Percentiles rank a stretch among this genome's conserved stretches.
These are phyloP conservation scores for Aquilaria sinensis DNA, from an alignment of 345 rosid genomes.

Conservation along the genomic window DNA sequence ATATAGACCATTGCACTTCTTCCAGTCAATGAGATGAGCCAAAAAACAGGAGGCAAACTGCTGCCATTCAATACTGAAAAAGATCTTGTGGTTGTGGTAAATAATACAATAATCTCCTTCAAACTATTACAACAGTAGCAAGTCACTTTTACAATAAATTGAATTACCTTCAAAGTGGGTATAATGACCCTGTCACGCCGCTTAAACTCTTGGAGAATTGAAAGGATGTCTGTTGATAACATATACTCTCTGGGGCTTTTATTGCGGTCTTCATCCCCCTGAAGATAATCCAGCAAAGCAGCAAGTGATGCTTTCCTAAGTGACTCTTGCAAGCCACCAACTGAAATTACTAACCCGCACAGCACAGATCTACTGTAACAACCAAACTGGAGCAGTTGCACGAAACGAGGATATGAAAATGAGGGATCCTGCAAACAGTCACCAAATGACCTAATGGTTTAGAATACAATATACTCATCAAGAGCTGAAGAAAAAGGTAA, in stretches of 20 bases:
- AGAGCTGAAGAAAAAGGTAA: constrained; percentile 10
- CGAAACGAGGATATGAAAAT: constrained; percentile 74
- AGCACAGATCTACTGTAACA: constrained; percentile 64
- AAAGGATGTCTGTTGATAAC: constrained; percentile 58
- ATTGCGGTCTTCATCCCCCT: constrained; percentile 29
- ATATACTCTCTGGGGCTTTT: constrained; percentile 38
- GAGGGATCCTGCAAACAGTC: constrained; percentile 67
- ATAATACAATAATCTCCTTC: too few relatives aligned
- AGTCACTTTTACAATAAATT: neutral
- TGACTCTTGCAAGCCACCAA: constrained; percentile 92
- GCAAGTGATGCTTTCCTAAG: constrained; percentile 59
- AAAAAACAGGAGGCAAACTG: too few relatives aligned
- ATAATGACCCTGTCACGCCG: constrained; percentile 73
- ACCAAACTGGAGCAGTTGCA: constrained; percentile 50
- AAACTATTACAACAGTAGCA: neutral
- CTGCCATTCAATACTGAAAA: too few relatives aligned
- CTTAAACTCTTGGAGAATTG: constrained; percentile 72
- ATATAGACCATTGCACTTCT: too few relatives aligned
- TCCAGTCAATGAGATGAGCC: too few relatives aligned
- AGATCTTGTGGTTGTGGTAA: too few relatives aligned
- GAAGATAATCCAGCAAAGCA: constrained; percentile 70
- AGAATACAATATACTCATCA: constrained; percentile 7
- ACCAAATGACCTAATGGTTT: constrained; percentile 4
- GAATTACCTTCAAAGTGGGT: constrained; percentile 77
- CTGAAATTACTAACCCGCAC: constrained; percentile 82